phyloP scores from a whole-genome alignment of 1,284 basidiomycete species.

The Coniophora puteana region DNA sequence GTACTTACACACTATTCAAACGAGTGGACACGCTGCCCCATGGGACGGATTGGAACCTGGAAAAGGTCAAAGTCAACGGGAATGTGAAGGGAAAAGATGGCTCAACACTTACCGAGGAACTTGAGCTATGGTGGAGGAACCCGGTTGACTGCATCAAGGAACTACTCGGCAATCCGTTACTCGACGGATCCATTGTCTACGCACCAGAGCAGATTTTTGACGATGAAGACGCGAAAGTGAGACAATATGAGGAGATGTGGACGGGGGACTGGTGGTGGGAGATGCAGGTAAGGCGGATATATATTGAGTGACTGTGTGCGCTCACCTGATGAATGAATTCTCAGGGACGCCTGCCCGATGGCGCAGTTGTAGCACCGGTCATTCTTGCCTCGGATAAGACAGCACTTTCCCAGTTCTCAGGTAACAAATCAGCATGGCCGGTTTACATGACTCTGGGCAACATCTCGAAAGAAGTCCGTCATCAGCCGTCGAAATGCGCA shows the following conservation, averaged over 20 bases:
- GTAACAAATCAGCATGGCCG: slow-evolving; percentile 19
- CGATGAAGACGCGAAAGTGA: neutral
- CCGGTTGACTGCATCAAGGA: slow-evolving; percentile 29
- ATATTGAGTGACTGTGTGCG: neutral
- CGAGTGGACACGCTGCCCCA: neutral
- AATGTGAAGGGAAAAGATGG: slow-evolving; percentile 14
- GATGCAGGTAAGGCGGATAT: slow-evolving; percentile 6
- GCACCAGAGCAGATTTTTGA: slow-evolving; percentile 17
- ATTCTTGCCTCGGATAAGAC: slow-evolving; percentile 12
- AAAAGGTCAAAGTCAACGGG: slow-evolving; percentile 11
- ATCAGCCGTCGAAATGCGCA: slow-evolving; percentile 10
- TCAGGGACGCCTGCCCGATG: slow-evolving; percentile 5
- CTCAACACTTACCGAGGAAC: slow-evolving; percentile 10
- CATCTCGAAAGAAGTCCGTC: slow-evolving; percentile 11
- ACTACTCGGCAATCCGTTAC: slow-evolving; percentile 27
- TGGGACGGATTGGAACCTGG: neutral
- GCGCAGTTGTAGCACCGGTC: slow-evolving; percentile 9
- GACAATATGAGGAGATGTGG: slow-evolving; percentile 5
- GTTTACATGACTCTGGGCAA: slow-evolving; percentile 18
- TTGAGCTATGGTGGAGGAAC: slow-evolving; percentile 28
- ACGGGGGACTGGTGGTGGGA: slow-evolving; percentile 6
- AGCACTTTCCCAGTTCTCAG: slow-evolving; percentile 9
- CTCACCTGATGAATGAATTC: neutral
- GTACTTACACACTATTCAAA: slow-evolving; percentile 1
- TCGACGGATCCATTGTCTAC: slow-evolving; percentile 20